These are phyloP conservation scores for Colletotrichum sp. DNA, from an alignment of 2,329 filamentous ascomycete genomes.

Conservation along the genomic window DNA sequence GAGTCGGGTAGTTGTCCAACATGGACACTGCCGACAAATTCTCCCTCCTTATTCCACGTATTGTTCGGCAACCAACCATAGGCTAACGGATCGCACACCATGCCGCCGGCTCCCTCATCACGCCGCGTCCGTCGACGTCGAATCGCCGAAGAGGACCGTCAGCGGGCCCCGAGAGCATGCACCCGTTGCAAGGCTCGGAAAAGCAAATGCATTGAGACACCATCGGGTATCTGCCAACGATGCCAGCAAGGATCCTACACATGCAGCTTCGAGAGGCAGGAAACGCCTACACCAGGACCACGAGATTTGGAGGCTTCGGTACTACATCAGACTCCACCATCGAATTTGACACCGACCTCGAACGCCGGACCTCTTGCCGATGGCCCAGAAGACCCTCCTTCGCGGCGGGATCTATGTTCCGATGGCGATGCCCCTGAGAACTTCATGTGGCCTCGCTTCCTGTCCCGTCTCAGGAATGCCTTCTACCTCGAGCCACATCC, in stretches of 20 bases:
- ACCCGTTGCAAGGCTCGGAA: constrained; percentile 38
- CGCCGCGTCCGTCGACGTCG: constrained; percentile 22
- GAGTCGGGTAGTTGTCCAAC: background rate
- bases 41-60: background rate
- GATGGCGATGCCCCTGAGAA: constrained; percentile 19
- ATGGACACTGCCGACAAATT: background rate
- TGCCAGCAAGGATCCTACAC: constrained; percentile 27
- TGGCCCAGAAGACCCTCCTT: background rate
- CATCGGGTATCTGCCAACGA: constrained; percentile 30
- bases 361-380: background rate
- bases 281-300: background rate
- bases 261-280: constrained; percentile 21
- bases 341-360: constrained; percentile 1
- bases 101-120: background rate
- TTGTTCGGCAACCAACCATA: background rate
- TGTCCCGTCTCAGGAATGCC: constrained; percentile 28
- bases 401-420: constrained; percentile 5
- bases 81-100: background rate
- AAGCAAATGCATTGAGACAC: constrained; percentile 35
- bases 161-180: constrained; percentile 35
- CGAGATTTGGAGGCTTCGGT: background rate
- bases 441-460: constrained; percentile 30
- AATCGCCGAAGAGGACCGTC: constrained; percentile 36
- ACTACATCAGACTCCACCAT: background rate
- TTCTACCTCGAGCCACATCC: constrained; percentile 29